Base-by-base conservation (phyloP, 306 rosid genomes). In the Begonia peltatifolia region DNA sequence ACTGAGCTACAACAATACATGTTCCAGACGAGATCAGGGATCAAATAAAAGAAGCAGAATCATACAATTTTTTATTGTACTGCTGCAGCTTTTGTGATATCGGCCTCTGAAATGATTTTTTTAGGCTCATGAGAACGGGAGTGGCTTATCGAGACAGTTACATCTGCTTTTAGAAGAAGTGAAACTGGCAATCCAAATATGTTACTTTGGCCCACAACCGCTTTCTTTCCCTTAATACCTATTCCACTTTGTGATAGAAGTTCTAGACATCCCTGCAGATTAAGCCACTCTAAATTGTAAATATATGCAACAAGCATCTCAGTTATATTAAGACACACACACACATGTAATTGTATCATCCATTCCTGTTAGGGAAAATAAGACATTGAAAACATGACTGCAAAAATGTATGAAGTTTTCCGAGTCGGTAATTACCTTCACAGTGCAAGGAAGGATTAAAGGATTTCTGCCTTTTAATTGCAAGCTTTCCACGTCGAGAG, bases 401-500 rank as follows among this genome's bases (percentile, higher is more conserved):
- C 38, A 30, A 30, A 30, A 30, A 30, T 30, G 38, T 30, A 30
- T 30, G 38, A 30, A 30, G 38, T 30, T 30, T 30, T 5, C 38
- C 38, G 3, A 30, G 38, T 57, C 14, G 13, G 30, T 35, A 62
- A 70, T 69, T 74, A 67, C 95, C 95, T 85, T 82, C 47, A 95
- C 94, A 48, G 97, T 89, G 74, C 97, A 89, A 46, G 95, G 95
- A 59, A 74, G 77, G 58, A 89, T 84, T 9, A 89, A 63, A 42
- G 97, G 95, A 9, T 89, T 87, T 67, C 97, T 72, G 68, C 90
- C 97, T 74, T 89, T 30, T 85, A 93, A 89, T 84, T 41, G 97
- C 87, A 67, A 84, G 95, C 69, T 82, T 89, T 70, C 95, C 18
- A 89, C 78, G 80, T 89, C 80, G 56, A 89, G 70, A 55, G 97